Conservation (phyloP, 140 eudicot species). For the Bidens hawaiensis region DNA sequence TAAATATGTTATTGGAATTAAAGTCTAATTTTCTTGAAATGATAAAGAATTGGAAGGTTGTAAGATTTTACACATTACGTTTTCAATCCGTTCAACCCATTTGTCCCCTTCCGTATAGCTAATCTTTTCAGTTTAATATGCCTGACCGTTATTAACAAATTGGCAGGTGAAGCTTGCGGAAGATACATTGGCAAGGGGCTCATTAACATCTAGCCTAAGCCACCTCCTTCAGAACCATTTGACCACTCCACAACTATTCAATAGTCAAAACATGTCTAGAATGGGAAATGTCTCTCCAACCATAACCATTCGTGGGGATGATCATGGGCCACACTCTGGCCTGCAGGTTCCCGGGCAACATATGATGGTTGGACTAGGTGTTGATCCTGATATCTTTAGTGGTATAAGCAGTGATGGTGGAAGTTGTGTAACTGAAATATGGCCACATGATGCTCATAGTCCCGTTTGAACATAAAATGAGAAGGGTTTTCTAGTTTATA, state of each 20-base stretch:
- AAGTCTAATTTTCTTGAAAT: not conserved
- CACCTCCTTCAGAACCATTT: conserved; percentile 71
- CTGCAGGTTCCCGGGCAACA: conserved; percentile 39
- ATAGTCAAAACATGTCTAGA: conserved; percentile 34
- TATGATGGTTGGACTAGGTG: conserved; percentile 37
- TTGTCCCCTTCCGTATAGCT: not conserved
- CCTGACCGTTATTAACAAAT: not conserved
- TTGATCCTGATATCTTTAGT: conserved; percentile 21
- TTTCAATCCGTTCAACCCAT: not conserved
- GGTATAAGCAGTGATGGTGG: conserved; percentile 38
- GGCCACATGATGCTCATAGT: conserved; percentile 57
- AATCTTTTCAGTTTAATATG: not conserved
- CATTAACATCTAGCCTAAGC: conserved; percentile 67
- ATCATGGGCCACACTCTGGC: conserved; percentile 27
- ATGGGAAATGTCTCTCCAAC: conserved; percentile 62
- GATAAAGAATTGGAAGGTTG: not conserved
- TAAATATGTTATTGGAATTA: not conserved
- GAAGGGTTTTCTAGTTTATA: conserved; percentile 3
- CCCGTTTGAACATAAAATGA: conserved; percentile 27
- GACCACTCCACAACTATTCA: conserved; percentile 43
- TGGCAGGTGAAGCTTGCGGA: conserved; percentile 88
- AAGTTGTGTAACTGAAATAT: conserved; percentile 50
- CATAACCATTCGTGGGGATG: conserved; percentile 45
- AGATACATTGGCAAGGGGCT: conserved; percentile 80
- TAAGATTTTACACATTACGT: not conserved